Evolutionary conservation across 441 rosid genomes (phyloP).

Genomic region (Hura crepitans): DNA sequence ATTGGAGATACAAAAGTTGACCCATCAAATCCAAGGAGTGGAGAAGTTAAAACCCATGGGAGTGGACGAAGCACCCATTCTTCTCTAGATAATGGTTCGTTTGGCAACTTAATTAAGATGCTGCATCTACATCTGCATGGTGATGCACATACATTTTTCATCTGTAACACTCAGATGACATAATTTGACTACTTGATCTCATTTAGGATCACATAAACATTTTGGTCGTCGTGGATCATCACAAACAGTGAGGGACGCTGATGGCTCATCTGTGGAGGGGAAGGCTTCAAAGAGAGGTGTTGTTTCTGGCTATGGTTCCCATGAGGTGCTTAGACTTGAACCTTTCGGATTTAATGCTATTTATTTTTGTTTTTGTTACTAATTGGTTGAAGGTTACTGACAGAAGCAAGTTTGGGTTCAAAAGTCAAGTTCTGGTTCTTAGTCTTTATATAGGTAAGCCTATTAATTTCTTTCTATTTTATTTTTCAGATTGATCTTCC

Average conservation of each 20-base stretch:
- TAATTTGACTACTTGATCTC: slow-evolving; percentile 14
- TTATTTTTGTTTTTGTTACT: background rate
- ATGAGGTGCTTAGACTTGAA: slow-evolving; percentile 48
- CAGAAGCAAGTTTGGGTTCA: slow-evolving; percentile 88
- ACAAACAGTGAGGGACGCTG: slow-evolving; percentile 41
- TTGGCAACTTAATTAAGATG: slow-evolving; percentile 12
- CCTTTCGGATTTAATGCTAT: slow-evolving; percentile 5
- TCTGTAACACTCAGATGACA: background rate
- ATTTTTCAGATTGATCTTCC: background rate
- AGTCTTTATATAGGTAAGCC: slow-evolving; percentile 34
- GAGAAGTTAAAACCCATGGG: slow-evolving; percentile 32
- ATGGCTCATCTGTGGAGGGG: slow-evolving; percentile 44
- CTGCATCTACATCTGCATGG: background rate
- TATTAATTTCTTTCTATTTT: background rate
- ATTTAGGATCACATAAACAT: slow-evolving; percentile 54
- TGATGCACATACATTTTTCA: background rate
- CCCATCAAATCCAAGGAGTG: slow-evolving; percentile 28
- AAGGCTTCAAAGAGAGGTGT: slow-evolving; percentile 57
- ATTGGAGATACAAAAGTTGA: slow-evolving; percentile 33
- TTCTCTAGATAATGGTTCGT: slow-evolving; percentile 45
- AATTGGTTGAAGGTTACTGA: slow-evolving; percentile 17
- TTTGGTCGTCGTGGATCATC: slow-evolving; percentile 47
- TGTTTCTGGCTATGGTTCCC: slow-evolving; percentile 49
- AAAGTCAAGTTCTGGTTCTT: slow-evolving; percentile 65
- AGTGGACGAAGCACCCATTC: slow-evolving; percentile 34